Conservation (phyloP, 148 eudicot genomes). For the Cornus suecica region DNA sequence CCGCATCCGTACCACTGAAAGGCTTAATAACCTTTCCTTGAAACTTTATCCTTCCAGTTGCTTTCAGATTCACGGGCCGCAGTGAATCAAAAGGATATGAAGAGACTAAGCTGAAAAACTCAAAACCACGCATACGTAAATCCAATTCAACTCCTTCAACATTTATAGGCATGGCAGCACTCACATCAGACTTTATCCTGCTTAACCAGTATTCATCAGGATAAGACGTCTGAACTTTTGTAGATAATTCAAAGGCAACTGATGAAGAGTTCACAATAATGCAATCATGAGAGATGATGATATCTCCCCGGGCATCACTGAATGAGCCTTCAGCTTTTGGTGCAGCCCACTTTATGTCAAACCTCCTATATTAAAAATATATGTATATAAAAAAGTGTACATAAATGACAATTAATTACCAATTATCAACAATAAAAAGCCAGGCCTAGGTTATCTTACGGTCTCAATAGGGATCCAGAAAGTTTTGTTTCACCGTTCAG, state of each 20-base stretch:
- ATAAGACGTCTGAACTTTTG: conserved; percentile 66
- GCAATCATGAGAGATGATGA: conserved; percentile 83
- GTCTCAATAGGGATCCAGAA: conserved; percentile 85
- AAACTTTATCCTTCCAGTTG: conserved; percentile 92
- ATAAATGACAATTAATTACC: not conserved
- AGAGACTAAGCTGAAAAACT: conserved; percentile 78
- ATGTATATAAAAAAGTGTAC: not conserved
- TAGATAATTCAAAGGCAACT: conserved; percentile 76
- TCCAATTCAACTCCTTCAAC: conserved; percentile 94
- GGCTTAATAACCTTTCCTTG: conserved; percentile 75
- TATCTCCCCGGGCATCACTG: conserved; percentile 97
- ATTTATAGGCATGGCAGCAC: conserved; percentile 44
- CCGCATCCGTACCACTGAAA: conserved; percentile 28
- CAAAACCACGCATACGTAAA: conserved; percentile 92
- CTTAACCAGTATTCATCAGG: conserved; percentile 48
- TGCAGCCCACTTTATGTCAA: conserved; percentile 96
- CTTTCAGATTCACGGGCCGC: conserved; percentile 84
- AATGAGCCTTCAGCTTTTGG: conserved; percentile 99
- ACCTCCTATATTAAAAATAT: conserved; percentile 66
- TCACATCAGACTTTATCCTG: conserved; percentile 40
- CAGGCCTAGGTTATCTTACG: conserved; percentile 51
- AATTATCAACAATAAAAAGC: conserved; percentile 12
- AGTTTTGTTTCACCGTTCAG: conserved; percentile 92
- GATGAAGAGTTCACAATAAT: conserved; percentile 83
- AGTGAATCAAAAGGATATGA: conserved; percentile 84